Evolutionary conservation across 768 basidiomycete genomes (phyloP).

Genomic region (Psilocybe azurescens): DNA sequence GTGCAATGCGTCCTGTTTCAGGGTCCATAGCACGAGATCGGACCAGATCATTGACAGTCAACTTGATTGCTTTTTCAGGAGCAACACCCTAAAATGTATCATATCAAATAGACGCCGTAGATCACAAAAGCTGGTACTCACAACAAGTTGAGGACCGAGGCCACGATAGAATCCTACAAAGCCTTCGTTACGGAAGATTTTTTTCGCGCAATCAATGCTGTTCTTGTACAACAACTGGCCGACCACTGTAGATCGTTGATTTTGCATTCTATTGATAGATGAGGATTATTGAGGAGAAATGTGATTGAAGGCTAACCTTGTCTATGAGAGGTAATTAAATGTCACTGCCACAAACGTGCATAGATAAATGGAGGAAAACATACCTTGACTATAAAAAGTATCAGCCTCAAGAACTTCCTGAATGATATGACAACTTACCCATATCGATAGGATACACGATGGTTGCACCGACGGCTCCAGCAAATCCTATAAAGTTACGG

Average conservation of each 20-base stretch:
- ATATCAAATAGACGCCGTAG: neutral
- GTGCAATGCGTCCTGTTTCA: slow-evolving; percentile 91
- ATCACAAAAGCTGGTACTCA: slow-evolving; percentile 38
- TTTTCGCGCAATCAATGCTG: slow-evolving; percentile 91
- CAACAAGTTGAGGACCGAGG: slow-evolving; percentile 92
- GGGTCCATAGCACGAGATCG: slow-evolving; percentile 87
- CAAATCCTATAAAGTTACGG: slow-evolving; percentile 60
- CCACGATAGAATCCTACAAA: slow-evolving; percentile 96
- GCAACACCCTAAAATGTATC: slow-evolving; percentile 75
- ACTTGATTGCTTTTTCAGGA: slow-evolving; percentile 97
- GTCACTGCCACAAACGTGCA: neutral
- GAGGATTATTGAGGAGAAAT: neutral
- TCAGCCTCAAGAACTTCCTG: neutral
- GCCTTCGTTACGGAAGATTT: slow-evolving; percentile 95
- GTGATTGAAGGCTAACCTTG: neutral
- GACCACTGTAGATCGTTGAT: slow-evolving; percentile 95
- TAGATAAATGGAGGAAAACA: slow-evolving; percentile 22
- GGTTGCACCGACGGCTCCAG: slow-evolving; percentile 95
- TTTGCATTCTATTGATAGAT: slow-evolving; percentile 79
- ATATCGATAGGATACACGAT: slow-evolving; percentile 97
- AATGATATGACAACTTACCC: slow-evolving; percentile 53
- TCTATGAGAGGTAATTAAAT: neutral
- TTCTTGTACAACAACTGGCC: slow-evolving; percentile 98
- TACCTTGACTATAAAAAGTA: slow-evolving; percentile 70
- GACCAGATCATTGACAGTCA: slow-evolving; percentile 94